These are phyloP conservation scores for Prunus fruticosa DNA, from an alignment of 306 rosid species.

Conservation along the genomic window DNA sequence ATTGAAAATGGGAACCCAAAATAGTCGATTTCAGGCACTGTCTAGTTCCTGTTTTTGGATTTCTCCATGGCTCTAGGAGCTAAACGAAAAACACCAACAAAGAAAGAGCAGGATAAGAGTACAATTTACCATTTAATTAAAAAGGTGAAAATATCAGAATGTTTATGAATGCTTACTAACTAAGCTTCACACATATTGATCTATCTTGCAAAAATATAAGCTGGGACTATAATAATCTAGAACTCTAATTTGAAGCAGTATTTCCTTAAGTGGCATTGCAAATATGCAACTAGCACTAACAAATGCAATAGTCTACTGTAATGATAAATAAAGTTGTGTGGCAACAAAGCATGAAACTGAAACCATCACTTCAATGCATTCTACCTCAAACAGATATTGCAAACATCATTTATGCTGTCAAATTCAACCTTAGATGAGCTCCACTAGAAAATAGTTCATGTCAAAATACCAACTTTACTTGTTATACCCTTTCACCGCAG, in stretches of 20 bases:
- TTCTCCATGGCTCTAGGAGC: conserved; percentile 94
- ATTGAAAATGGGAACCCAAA: conserved; percentile 22
- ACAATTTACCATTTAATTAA: background rate
- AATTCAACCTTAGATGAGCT: background rate
- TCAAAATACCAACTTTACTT: background rate
- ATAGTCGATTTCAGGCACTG: conserved; percentile 29
- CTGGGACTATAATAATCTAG: background rate
- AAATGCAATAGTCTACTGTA: background rate
- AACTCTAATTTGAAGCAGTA: background rate
- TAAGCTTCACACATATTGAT: background rate
- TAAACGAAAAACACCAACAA: conserved; percentile 32
- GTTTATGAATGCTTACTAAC: background rate
- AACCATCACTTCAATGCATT: background rate
- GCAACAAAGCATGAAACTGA: background rate
- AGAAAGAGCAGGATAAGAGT: background rate
- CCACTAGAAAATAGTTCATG: background rate
- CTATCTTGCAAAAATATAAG: background rate
- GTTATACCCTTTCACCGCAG: background rate
- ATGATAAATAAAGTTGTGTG: background rate
- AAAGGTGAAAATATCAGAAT: background rate
- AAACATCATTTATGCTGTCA: background rate
- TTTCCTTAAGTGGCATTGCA: background rate
- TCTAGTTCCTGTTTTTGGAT: conserved; percentile 64
- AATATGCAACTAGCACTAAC: background rate
- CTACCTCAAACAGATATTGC: background rate